A percentile compares a stretch with the other conserved stretches of the same genome.
These are phyloP conservation scores for Penicillium sp. DNA, from an alignment of 2,329 filamentous ascomycete species.

Conservation along the genomic window DNA sequence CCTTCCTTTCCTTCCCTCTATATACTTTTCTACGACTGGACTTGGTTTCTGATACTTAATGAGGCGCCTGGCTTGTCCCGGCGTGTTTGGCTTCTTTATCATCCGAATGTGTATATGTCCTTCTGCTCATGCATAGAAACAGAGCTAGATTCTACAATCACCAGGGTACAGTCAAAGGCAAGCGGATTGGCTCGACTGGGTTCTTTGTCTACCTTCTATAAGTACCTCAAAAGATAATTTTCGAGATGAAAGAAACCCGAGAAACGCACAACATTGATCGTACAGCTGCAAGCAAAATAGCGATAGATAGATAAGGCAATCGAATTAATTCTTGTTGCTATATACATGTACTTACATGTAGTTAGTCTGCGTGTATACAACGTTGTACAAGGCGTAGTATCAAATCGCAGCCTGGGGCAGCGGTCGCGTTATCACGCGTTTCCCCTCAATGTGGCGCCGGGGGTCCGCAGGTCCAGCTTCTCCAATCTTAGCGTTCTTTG, in stretches of 20 bases:
- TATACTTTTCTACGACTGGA: slow-evolving; percentile 1
- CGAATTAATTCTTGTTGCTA: neutral
- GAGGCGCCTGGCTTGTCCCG: slow-evolving; percentile 1
- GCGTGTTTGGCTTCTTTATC: neutral
- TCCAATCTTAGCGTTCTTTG: slow-evolving; percentile 4
- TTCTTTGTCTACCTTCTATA: neutral
- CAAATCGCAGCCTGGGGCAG: neutral
- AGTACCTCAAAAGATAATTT: neutral
- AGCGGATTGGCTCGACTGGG: neutral
- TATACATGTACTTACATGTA: neutral
- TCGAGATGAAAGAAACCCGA: neutral
- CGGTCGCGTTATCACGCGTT: slow-evolving; percentile 26
- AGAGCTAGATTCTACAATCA: neutral
- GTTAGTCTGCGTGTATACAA: neutral
- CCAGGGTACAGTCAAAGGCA: neutral
- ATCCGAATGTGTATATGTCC: neutral
- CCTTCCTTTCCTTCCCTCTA: slow-evolving; percentile 2
- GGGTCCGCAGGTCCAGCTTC: slow-evolving; percentile 2
- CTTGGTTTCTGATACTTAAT: neutral
- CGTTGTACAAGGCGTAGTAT: neutral
- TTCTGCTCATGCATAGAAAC: neutral
- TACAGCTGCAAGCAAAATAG: neutral
- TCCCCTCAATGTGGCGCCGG: slow-evolving; percentile 12
- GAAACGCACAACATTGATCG: neutral
- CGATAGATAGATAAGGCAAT: neutral